Percentiles rank a stretch among this genome's conserved stretches.
Conservation (phyloP, 2,329 filamentous ascomycete genomes). For the Cercospora sp. region DNA sequence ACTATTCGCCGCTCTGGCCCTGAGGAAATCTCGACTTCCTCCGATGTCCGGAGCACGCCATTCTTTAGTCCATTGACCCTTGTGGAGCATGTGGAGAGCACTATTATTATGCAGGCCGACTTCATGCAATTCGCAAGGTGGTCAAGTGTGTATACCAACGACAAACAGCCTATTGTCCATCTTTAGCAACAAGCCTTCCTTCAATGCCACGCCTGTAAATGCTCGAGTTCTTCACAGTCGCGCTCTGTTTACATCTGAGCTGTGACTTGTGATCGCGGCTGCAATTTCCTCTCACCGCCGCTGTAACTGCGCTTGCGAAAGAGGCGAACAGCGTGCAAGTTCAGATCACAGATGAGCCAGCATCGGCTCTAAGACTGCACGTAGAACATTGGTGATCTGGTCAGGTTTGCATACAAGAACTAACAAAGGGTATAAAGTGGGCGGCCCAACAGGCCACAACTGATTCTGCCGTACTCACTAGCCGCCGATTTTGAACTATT, state of each 20-base stretch:
- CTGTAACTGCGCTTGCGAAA: background rate
- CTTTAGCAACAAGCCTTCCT: background rate
- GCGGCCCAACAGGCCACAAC: background rate
- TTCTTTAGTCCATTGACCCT: background rate
- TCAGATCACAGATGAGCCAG: background rate
- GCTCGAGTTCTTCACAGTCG: background rate
- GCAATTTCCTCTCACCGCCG: background rate
- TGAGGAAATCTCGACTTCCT: background rate
- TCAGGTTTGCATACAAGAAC: conserved; percentile 10
- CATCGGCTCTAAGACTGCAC: background rate
- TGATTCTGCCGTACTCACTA: background rate
- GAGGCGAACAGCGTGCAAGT: background rate
- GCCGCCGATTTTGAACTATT: background rate
- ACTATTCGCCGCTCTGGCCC: conserved; percentile 4
- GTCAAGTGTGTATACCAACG: background rate
- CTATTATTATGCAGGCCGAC: background rate
- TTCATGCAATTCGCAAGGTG: background rate
- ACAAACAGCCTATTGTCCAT: background rate
- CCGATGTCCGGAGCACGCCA: conserved; percentile 7
- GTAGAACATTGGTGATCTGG: background rate
- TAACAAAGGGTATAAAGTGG: conserved; percentile 20
- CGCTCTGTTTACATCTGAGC: background rate
- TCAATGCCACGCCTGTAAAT: background rate
- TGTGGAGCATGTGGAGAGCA: conserved; percentile 1
- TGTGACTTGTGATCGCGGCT: background rate